These are phyloP conservation scores for Medicago truncatula DNA, from an alignment of 306 rosid species.

Conservation along the genomic window DNA sequence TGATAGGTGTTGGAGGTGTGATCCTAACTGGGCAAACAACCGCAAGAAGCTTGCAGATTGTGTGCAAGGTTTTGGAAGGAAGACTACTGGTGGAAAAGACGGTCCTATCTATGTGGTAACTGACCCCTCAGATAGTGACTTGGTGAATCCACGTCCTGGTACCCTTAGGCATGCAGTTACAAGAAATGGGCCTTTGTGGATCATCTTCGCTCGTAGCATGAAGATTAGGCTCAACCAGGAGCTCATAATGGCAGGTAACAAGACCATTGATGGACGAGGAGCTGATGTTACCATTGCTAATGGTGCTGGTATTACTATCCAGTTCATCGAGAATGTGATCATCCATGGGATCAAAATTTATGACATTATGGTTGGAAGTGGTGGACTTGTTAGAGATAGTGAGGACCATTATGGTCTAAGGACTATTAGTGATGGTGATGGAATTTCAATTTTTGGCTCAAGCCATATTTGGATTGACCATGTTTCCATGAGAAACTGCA, in stretches of 20 bases:
- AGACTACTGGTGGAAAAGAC: constrained; percentile 67
- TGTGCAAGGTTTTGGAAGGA: constrained; percentile 70
- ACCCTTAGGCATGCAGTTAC: constrained; percentile 84
- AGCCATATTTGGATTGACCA: constrained; percentile 87
- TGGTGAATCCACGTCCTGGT: constrained; percentile 62
- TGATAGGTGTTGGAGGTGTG: constrained; percentile 90
- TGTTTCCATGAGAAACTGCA: constrained; percentile 69
- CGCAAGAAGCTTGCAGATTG: constrained; percentile 71
- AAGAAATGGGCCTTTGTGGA: constrained; percentile 71
- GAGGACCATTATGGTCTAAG: constrained; percentile 62
- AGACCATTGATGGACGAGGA: constrained; percentile 91
- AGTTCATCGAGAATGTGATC: constrained; percentile 67
- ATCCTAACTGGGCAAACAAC: constrained; percentile 65
- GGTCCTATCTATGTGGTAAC: constrained; percentile 66
- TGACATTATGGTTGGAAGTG: constrained; percentile 45
- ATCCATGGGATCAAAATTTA: constrained; percentile 65
- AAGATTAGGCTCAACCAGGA: constrained; percentile 66
- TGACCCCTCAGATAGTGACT: constrained; percentile 59
- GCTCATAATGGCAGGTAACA: constrained; percentile 61
- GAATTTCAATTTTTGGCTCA: constrained; percentile 78
- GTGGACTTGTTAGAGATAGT: constrained; percentile 68
- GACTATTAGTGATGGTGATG: constrained; percentile 81
- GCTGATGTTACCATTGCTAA: constrained; percentile 48
- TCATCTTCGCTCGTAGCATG: constrained; percentile 68
- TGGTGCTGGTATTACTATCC: constrained; percentile 88